These are phyloP conservation scores for Pezicula carpinea DNA, from an alignment of 2,329 filamentous ascomycete species.

Conservation along the genomic window DNA sequence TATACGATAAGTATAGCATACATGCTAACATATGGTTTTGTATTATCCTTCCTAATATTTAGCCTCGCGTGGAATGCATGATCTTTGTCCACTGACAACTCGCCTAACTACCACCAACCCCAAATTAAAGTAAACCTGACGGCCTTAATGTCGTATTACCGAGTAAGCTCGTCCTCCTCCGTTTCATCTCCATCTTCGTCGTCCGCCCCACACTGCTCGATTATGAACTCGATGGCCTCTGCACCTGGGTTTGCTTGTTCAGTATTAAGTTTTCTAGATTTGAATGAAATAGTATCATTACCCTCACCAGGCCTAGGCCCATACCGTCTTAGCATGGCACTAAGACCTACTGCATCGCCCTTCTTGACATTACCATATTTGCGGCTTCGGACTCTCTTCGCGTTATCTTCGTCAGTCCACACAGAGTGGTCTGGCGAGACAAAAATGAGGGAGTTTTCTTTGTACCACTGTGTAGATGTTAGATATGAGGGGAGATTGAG, in stretches of 20 bases:
- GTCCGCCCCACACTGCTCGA: background rate
- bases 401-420: constrained; percentile 62
- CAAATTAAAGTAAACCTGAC: no score
- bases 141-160: no score
- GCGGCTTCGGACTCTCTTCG: constrained; percentile 53
- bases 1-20: no score
- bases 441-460: constrained; percentile 73
- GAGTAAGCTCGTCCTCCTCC: constrained; percentile 5
- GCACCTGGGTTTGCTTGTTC: background rate
- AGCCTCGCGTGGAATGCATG: no score
- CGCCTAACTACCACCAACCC: no score
- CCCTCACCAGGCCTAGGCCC: background rate
- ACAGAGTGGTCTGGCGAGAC: constrained; percentile 71
- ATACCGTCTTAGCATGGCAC: constrained; percentile 35
- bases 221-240: constrained; percentile 6
- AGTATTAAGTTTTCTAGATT: background rate
- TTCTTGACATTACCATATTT: constrained; percentile 55
- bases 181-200: constrained; percentile 9
- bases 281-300: no score
- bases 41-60: no score
- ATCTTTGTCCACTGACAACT: no score
- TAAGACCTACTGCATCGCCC: constrained; percentile 44
- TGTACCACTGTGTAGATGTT: constrained; percentile 61
- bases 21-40: no score
- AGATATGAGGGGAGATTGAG: no score